Percentiles rank a stretch among this genome's conserved stretches.
Evolutionary conservation across 1,284 basidiomycete genomes (phyloP).

Genomic region (Leccinum pseudoinsigne): DNA sequence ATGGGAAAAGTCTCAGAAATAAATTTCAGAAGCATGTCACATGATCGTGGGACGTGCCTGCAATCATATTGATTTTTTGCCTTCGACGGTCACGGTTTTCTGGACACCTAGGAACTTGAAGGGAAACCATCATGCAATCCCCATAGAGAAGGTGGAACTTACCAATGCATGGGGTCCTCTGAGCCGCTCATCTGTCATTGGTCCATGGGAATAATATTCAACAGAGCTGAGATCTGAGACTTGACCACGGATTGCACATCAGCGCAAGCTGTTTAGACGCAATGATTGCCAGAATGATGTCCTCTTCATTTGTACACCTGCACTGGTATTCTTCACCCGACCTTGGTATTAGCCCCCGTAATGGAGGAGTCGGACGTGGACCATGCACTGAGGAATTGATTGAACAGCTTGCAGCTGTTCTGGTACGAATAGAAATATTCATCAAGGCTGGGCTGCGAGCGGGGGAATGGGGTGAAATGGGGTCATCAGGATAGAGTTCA

Average conservation of each 20-base stretch:
- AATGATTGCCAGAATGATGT: not conserved
- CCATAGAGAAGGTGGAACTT: not conserved
- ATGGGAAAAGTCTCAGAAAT: too few relatives aligned
- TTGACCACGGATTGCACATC: not conserved
- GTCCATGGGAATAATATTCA: not conserved
- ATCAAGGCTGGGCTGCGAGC: too few relatives aligned
- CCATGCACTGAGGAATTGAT: not conserved
- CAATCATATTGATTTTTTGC: too few relatives aligned
- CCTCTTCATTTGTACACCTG: not conserved
- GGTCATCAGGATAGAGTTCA: too few relatives aligned
- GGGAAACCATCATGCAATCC: not conserved
- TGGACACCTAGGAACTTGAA: not conserved
- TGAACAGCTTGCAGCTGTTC: not conserved
- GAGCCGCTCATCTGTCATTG: not conserved
- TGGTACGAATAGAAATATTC: not conserved
- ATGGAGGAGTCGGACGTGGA: not conserved
- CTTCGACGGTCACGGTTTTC: too few relatives aligned
- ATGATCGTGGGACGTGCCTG: too few relatives aligned
- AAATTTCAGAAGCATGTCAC: too few relatives aligned
- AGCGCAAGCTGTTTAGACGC: not conserved
- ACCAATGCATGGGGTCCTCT: not conserved
- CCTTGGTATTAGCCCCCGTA: not conserved
- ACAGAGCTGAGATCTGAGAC: not conserved
- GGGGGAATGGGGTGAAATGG: too few relatives aligned
- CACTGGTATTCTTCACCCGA: not conserved